A percentile compares a stretch with the other conserved stretches of the same genome.
phyloP scores from a whole-genome alignment of 1,284 basidiomycete genomes.

The Irpex sp. region DNA sequence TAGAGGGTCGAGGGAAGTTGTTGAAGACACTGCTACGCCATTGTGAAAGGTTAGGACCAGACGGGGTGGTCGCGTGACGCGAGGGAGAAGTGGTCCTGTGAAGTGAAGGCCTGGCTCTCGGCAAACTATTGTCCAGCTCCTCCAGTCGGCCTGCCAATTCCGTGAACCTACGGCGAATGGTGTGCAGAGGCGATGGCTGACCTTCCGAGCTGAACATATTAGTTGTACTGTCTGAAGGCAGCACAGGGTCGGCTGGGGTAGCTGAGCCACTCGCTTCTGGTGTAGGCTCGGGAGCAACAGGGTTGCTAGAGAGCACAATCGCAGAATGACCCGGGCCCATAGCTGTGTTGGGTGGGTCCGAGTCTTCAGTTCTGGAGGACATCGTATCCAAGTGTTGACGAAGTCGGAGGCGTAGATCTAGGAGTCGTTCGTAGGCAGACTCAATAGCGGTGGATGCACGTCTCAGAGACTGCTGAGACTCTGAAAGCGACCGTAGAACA shows the following conservation, averaged over 20 bases:
- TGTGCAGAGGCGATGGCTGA: not conserved
- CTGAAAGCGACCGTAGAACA: conserved; percentile 9
- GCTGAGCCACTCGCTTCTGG: not conserved
- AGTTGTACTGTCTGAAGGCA: not conserved
- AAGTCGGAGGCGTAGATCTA: conserved; percentile 7
- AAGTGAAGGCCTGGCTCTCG: not conserved
- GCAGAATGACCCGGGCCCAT: conserved; percentile 28
- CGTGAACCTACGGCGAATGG: conserved; percentile 11
- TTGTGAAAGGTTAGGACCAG: not conserved
- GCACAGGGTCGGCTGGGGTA: not conserved
- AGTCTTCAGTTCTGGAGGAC: conserved; percentile 4
- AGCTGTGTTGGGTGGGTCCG: not conserved
- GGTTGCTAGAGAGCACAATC: conserved; percentile 22
- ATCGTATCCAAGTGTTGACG: conserved; percentile 7
- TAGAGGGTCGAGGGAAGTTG: conserved; percentile 2
- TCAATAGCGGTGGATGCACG: conserved; percentile 14
- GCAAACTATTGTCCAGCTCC: conserved; percentile 1
- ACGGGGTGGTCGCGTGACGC: not conserved
- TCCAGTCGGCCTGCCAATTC: conserved; percentile 5
- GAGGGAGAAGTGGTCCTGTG: not conserved
- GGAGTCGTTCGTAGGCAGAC: conserved; percentile 14
- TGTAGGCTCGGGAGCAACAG: not conserved
- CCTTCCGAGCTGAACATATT: not conserved
- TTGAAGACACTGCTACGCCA: not conserved
- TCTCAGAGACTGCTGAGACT: conserved; percentile 14